Percentiles rank a stretch among this genome's conserved stretches.
phyloP scores from a whole-genome alignment of 164 flowering plant genomes.

The Paratinospora sagittata region DNA sequence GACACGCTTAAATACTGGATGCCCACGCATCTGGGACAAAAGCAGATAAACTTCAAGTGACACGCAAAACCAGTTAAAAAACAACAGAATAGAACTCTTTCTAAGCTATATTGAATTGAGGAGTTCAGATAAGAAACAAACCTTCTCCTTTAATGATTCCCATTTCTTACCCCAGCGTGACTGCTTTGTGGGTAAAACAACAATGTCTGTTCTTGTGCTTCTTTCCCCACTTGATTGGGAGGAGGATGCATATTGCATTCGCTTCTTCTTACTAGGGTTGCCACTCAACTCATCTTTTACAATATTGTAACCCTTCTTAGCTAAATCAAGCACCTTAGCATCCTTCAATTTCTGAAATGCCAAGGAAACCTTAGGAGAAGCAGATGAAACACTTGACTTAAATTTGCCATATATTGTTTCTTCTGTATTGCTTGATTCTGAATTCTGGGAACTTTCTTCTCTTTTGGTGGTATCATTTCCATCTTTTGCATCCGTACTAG shows the following conservation, averaged over 20 bases:
- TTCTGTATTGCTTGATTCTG: constrained; percentile 35
- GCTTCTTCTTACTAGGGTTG: constrained; percentile 55
- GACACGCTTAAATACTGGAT: constrained; percentile 67
- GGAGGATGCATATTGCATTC: constrained; percentile 40
- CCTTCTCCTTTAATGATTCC: constrained; percentile 77
- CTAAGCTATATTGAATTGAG: background rate
- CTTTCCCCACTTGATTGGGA: constrained; percentile 46
- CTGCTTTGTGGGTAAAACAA: constrained; percentile 58
- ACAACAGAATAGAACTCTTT: background rate
- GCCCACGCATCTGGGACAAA: constrained; percentile 49
- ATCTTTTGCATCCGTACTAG: constrained; percentile 29
- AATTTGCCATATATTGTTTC: constrained; percentile 54
- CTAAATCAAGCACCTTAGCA: constrained; percentile 62
- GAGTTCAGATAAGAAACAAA: constrained; percentile 13
- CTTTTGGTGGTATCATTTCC: constrained; percentile 30
- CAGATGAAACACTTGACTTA: constrained; percentile 47
- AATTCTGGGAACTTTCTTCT: constrained; percentile 34
- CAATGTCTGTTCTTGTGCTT: constrained; percentile 78
- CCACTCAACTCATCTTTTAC: constrained; percentile 85
- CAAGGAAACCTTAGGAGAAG: constrained; percentile 43
- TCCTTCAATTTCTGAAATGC: constrained; percentile 72
- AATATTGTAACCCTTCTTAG: constrained; percentile 74
- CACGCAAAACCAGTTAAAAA: background rate
- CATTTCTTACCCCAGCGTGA: constrained; percentile 75
- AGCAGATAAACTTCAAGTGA: background rate